A percentile compares a stretch with the other conserved stretches of the same genome.
phyloP scores from a whole-genome alignment of 2,329 filamentous ascomycete genomes.

The Microcyclospora tardicrescens region DNA sequence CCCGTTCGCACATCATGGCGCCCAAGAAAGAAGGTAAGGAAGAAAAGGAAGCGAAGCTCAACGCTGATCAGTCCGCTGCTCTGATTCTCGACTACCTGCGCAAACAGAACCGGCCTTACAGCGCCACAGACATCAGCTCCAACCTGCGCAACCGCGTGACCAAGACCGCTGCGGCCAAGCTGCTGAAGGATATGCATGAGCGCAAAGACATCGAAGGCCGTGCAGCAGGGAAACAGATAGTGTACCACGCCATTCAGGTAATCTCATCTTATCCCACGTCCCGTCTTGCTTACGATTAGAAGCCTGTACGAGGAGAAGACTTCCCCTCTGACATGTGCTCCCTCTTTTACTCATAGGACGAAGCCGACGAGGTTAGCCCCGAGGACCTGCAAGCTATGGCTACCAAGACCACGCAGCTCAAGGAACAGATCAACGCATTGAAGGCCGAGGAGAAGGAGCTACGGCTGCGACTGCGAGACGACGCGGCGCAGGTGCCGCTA shows the following conservation, averaged over 20 bases:
- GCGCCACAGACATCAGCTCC: slow-evolving; percentile 23
- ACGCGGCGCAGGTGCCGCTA: slow-evolving; percentile 38
- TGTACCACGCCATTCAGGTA: slow-evolving; percentile 45
- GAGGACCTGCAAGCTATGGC: slow-evolving; percentile 39
- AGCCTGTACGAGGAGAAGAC: not conserved
- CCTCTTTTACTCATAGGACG: slow-evolving; percentile 29
- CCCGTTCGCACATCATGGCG: slow-evolving; percentile 13
- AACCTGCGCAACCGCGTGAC: slow-evolving; percentile 24
- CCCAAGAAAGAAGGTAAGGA: slow-evolving; percentile 17
- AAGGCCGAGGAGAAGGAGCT: slow-evolving; percentile 36
- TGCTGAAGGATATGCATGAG: slow-evolving; percentile 51
- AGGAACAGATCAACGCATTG: slow-evolving; percentile 31
- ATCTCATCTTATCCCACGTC: not conserved
- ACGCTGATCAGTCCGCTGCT: slow-evolving; percentile 16
- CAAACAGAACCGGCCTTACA: slow-evolving; percentile 22
- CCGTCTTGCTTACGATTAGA: not conserved
- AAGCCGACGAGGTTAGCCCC: slow-evolving; percentile 34
- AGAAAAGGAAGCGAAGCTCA: slow-evolving; percentile 18
- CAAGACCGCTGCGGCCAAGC: slow-evolving; percentile 43
- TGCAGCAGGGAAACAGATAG: slow-evolving; percentile 46
- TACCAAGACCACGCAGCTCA: slow-evolving; percentile 34
- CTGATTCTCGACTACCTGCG: slow-evolving; percentile 21
- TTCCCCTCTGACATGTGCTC: not conserved
- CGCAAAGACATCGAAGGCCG: slow-evolving; percentile 46
- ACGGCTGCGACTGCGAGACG: slow-evolving; percentile 33